Evolutionary conservation across 2,329 filamentous ascomycete species (phyloP).

Genomic region (Cordyceps fumosorosea): DNA sequence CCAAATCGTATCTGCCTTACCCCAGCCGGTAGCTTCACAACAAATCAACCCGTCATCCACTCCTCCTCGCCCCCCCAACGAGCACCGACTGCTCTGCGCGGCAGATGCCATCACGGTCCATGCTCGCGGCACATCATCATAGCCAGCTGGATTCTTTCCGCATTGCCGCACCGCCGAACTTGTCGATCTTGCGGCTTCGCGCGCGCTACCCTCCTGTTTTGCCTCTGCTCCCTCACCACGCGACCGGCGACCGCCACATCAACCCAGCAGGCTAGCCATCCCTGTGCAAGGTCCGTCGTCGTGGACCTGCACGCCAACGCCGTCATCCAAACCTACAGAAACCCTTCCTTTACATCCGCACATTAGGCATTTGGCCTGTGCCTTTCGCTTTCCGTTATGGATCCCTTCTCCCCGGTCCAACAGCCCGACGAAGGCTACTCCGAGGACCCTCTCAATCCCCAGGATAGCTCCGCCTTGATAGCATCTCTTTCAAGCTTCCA

Average conservation of each 20-base stretch:
- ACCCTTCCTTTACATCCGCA: neutral
- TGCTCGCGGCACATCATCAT: neutral
- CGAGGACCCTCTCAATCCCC: constrained; percentile 58
- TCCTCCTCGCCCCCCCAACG: neutral
- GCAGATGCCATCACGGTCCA: constrained; percentile 4
- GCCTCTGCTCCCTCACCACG: neutral
- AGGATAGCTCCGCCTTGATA: constrained; percentile 27
- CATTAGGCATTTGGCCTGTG: neutral
- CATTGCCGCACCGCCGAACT: neutral
- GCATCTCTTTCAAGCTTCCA: constrained; percentile 28
- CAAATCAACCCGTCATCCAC: constrained; percentile 8
- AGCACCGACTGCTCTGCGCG: neutral
- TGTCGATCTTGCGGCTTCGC: neutral
- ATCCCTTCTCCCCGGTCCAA: constrained; percentile 43
- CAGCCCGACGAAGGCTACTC: constrained; percentile 83
- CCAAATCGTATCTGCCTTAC: neutral
- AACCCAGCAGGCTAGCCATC: neutral
- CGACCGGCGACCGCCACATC: constrained; percentile 1
- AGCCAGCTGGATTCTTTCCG: neutral
- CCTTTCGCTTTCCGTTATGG: constrained; percentile 29
- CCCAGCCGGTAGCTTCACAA: constrained; percentile 4
- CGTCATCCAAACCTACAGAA: neutral
- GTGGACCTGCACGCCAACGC: no score
- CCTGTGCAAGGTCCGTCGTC: neutral
- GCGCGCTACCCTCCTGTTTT: neutral